phyloP scores from a whole-genome alignment of 2,329 filamentous ascomycete species.

The Pseudogymnoascus sp. region DNA sequence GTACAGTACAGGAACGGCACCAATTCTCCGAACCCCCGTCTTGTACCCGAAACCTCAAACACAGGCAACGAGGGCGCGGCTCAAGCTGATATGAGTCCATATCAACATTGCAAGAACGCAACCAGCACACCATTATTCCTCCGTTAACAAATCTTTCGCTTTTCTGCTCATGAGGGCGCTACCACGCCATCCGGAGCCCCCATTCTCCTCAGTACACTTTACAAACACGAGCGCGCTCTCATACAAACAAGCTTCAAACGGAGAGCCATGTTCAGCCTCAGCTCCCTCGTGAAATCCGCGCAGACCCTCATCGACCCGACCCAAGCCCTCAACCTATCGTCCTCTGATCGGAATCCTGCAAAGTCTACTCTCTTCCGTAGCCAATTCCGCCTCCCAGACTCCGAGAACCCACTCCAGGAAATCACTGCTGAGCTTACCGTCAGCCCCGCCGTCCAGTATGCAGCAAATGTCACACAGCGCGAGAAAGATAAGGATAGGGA shows the following conservation, averaged over 20 bases:
- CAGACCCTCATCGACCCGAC: slow-evolving; percentile 91
- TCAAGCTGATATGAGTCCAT: neutral
- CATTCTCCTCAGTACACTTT: neutral
- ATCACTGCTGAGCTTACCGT: slow-evolving; percentile 94
- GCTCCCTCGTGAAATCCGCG: slow-evolving; percentile 88
- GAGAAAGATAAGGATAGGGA: slow-evolving; percentile 59
- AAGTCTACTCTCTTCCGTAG: slow-evolving; percentile 90
- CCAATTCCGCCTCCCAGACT: slow-evolving; percentile 89
- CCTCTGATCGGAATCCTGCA: slow-evolving; percentile 73
- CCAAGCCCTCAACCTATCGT: slow-evolving; percentile 63
- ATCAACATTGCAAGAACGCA: neutral
- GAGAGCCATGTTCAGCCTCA: slow-evolving; percentile 53
- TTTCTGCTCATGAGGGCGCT: neutral
- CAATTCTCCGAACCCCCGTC: neutral
- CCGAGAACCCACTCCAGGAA: slow-evolving; percentile 89
- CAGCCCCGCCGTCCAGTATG: slow-evolving; percentile 45
- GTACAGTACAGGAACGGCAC: neutral
- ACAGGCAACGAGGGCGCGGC: neutral
- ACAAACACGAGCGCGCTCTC: neutral
- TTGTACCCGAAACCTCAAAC: slow-evolving; percentile 6
- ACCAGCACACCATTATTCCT: neutral
- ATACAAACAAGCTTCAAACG: slow-evolving; percentile 14
- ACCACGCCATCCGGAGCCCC: neutral
- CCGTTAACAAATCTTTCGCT: neutral
- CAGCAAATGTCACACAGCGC: slow-evolving; percentile 55